These are phyloP conservation scores for Escallonia rubra DNA, from an alignment of 129 eudicot species.

Conservation along the genomic window DNA sequence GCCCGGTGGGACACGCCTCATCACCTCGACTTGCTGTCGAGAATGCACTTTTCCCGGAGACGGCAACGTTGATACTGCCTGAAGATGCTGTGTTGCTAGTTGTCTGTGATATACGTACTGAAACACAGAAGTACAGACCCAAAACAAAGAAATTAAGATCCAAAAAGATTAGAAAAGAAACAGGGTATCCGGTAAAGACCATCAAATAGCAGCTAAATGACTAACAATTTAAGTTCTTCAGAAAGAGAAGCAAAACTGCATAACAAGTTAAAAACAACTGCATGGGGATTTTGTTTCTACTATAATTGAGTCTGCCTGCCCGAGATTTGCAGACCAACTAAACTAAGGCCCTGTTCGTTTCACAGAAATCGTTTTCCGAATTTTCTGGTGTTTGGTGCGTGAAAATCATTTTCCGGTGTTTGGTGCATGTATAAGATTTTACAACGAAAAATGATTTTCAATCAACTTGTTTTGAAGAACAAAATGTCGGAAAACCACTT, in stretches of 20 bases:
- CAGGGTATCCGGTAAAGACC: not conserved
- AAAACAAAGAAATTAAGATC: not conserved
- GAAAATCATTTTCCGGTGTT: too few species aligned
- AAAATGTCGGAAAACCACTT: too few species aligned
- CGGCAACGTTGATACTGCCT: constrained; percentile 28
- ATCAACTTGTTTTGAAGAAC: too few species aligned
- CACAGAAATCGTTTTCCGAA: too few species aligned
- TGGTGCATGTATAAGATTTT: too few species aligned
- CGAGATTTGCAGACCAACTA: too few species aligned
- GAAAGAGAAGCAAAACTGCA: constrained; percentile 7
- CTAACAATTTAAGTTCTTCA: not conserved
- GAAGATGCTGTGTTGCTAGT: constrained; percentile 38
- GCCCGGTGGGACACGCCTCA: constrained; percentile 40
- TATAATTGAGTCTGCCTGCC: too few species aligned
- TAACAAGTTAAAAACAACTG: too few species aligned
- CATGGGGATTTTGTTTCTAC: not conserved
- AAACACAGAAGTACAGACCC: constrained; percentile 10
- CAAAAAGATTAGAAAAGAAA: not conserved
- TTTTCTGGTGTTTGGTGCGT: too few species aligned
- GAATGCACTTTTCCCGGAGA: constrained; percentile 59
- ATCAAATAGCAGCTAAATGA: not conserved
- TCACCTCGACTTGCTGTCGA: constrained; percentile 51
- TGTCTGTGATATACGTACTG: constrained; percentile 46
- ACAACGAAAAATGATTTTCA: too few species aligned
- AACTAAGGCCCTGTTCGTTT: too few species aligned